phyloP scores from a whole-genome alignment of 805 yeast genomes.

The Lipomyces mesembrius region DNA sequence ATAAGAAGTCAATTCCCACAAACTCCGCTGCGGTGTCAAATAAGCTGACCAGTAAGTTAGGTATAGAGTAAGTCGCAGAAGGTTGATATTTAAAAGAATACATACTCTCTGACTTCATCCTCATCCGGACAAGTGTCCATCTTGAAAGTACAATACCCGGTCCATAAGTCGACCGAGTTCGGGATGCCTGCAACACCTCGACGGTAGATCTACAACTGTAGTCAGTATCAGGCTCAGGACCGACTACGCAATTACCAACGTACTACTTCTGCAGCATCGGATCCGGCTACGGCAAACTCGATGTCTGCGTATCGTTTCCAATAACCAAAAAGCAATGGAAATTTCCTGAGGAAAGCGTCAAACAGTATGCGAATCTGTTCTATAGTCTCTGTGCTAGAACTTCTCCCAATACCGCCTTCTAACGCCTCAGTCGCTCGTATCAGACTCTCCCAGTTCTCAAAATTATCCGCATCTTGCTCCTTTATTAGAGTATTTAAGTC shows the following conservation, averaged over 20 bases:
- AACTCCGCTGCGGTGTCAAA: slow-evolving; percentile 56
- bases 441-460: slow-evolving; percentile 46
- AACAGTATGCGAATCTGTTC: slow-evolving; percentile 41
- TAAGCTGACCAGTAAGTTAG: slow-evolving; percentile 20
- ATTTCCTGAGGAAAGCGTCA: slow-evolving; percentile 43
- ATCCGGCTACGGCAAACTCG: slow-evolving; percentile 45
- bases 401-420: slow-evolving; percentile 44
- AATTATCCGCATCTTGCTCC: slow-evolving; percentile 43
- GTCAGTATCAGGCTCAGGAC: background rate
- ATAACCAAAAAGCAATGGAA: slow-evolving; percentile 50
- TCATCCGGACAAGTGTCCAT: slow-evolving; percentile 40
- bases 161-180: slow-evolving; percentile 48
- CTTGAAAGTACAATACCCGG: slow-evolving; percentile 46
- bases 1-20: slow-evolving; percentile 73
- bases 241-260: background rate
- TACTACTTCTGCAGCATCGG: slow-evolving; percentile 43
- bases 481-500: background rate
- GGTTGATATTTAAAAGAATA: background rate
- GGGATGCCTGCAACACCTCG: slow-evolving; percentile 45
- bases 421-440: slow-evolving; percentile 41
- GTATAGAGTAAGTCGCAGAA: background rate
- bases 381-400: slow-evolving; percentile 40
- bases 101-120: slow-evolving; percentile 32
- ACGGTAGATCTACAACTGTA: slow-evolving; percentile 40
- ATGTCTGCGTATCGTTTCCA: slow-evolving; percentile 50